Evolutionary conservation across 2,329 filamentous ascomycete genomes (phyloP).

Genomic region (Claviceps purpurea): DNA sequence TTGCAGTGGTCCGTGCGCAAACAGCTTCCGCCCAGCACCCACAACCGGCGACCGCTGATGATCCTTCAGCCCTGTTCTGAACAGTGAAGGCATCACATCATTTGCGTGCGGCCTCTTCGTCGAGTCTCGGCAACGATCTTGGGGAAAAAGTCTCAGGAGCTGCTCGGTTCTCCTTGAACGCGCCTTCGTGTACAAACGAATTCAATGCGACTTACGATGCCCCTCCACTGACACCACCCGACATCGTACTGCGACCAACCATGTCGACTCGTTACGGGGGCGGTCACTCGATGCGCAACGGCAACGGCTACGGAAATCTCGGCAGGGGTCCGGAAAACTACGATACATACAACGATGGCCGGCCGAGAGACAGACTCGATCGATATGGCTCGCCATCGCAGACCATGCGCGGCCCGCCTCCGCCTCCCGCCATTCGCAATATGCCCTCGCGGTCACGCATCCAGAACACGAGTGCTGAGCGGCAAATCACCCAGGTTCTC

Average conservation of each 20-base stretch:
- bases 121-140: too few species aligned
- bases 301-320: constrained; percentile 31
- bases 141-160: too few species aligned
- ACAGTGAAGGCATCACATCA: background rate
- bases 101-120: too few species aligned
- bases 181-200: background rate
- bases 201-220: constrained; percentile 8
- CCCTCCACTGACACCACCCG: constrained; percentile 1
- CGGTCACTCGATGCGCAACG: constrained; percentile 21
- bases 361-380: constrained; percentile 30
- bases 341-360: constrained; percentile 29
- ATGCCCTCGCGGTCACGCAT: constrained; percentile 23
- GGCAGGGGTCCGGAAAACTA: constrained; percentile 31
- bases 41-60: too few species aligned
- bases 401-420: constrained; percentile 15
- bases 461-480: constrained; percentile 36
- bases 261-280: constrained; percentile 39
- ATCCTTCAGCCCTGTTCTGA: too few species aligned
- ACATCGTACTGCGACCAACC: constrained; percentile 9
- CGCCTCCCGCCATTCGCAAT: constrained; percentile 17
- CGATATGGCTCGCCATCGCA: constrained; percentile 26
- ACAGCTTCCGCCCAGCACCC: too few species aligned
- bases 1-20: constrained; percentile 1
- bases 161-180: background rate
- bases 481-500: constrained; percentile 51